Evolutionary conservation across 2,329 filamentous ascomycete species (phyloP).

Genomic region (Fusarium marasasianum): DNA sequence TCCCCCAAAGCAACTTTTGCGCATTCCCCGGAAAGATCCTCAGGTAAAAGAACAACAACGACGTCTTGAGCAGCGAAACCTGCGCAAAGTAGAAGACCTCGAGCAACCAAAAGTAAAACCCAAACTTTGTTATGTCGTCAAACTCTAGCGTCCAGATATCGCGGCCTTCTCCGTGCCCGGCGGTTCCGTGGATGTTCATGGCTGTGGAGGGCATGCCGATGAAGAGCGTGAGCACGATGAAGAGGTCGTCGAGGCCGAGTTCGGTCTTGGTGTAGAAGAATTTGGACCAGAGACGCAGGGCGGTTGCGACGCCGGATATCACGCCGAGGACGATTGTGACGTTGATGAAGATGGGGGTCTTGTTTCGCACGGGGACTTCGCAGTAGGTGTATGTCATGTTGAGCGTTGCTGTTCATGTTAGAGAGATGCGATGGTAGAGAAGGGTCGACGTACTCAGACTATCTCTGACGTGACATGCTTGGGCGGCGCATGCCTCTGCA

Average conservation of each 20-base stretch:
- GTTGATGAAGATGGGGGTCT: slow-evolving; percentile 20
- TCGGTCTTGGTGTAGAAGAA: slow-evolving; percentile 41
- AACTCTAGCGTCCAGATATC: slow-evolving; percentile 48
- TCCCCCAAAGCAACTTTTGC: slow-evolving; percentile 45
- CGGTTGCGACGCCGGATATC: slow-evolving; percentile 48
- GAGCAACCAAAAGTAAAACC: slow-evolving; percentile 45
- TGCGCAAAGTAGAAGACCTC: slow-evolving; percentile 53
- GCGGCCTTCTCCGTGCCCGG: slow-evolving; percentile 44
- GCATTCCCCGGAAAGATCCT: slow-evolving; percentile 50
- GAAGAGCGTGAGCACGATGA: slow-evolving; percentile 36
- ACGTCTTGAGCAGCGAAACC: slow-evolving; percentile 52
- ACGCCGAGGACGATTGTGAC: slow-evolving; percentile 38
- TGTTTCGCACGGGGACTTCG: slow-evolving; percentile 14
- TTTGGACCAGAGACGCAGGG: slow-evolving; percentile 46
- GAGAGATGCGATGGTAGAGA: rapidly evolving
- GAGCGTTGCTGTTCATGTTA: neutral
- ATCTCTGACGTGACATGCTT: slow-evolving; percentile 1
- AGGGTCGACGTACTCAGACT: slow-evolving; percentile 2
- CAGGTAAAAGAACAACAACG: slow-evolving; percentile 54
- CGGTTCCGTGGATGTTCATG: slow-evolving; percentile 37
- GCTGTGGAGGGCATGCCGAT: slow-evolving; percentile 35
- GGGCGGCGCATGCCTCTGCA: slow-evolving; percentile 22
- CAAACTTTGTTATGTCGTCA: slow-evolving; percentile 38
- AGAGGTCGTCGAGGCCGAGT: slow-evolving; percentile 47
- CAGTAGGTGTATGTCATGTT: slow-evolving; percentile 31